Percentiles rank a stretch among this genome's conserved stretches.
phyloP scores from a whole-genome alignment of 2,329 filamentous ascomycete species.

The Xylariaceae sp. region DNA sequence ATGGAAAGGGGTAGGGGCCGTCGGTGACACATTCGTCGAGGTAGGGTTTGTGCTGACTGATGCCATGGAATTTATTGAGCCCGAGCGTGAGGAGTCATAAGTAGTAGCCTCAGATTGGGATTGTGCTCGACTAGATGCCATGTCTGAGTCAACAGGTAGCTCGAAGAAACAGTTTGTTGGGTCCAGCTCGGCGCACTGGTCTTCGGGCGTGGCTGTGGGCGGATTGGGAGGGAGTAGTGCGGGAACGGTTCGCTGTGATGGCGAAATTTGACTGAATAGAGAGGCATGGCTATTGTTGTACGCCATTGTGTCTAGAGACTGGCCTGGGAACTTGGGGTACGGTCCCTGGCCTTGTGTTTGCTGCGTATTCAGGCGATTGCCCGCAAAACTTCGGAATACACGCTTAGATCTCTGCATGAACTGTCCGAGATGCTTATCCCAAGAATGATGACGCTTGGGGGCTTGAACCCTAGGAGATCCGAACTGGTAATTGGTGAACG shows the following conservation, averaged over 20 bases:
- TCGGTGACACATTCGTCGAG: background rate
- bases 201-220: background rate
- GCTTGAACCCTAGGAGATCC: slow-evolving; percentile 14
- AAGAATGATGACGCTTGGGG: slow-evolving; percentile 14
- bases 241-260: background rate
- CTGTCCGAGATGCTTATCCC: slow-evolving; percentile 10
- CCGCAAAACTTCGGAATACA: background rate
- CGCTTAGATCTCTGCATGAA: background rate
- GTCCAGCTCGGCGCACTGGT: background rate
- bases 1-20: background rate
- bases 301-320: background rate
- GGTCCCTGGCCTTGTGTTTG: background rate
- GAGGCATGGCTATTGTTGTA: background rate
- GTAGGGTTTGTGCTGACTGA: background rate
- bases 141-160: background rate
- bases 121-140: background rate
- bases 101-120: background rate
- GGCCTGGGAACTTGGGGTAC: background rate
- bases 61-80: background rate
- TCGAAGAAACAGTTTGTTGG: background rate
- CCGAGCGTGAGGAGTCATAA: background rate
- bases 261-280: background rate
- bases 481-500: slow-evolving; percentile 11
- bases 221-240: background rate
- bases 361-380: background rate